phyloP scores from a whole-genome alignment of 768 basidiomycete species.

The Leccinum variicolor region DNA sequence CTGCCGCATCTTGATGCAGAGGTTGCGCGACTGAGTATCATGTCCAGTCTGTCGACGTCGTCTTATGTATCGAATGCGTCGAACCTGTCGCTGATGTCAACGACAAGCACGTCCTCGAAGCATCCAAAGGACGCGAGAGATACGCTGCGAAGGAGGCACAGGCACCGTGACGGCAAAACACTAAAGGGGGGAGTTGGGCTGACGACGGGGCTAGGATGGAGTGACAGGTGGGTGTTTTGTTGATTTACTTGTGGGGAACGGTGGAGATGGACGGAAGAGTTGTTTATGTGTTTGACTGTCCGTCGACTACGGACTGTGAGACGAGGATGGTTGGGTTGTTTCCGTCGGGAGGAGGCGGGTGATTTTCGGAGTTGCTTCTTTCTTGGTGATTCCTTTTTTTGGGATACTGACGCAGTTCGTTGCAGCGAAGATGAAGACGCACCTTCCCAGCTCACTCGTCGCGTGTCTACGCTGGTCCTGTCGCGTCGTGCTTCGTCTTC shows the following conservation, averaged over 20 bases:
- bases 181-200: constrained; percentile 63
- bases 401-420: not conserved
- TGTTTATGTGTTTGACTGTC: constrained; percentile 12
- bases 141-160: constrained; percentile 50
- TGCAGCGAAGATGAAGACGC: constrained; percentile 71
- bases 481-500: constrained; percentile 43
- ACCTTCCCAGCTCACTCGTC: constrained; percentile 61
- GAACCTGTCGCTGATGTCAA: constrained; percentile 23
- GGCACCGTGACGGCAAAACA: constrained; percentile 60
- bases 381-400: constrained; percentile 4
- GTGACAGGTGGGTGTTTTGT: constrained; percentile 52
- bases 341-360: constrained; percentile 6
- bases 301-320: constrained; percentile 1
- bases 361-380: constrained; percentile 11
- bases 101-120: constrained; percentile 23
- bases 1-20: constrained; percentile 33
- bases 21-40: constrained; percentile 24
- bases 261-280: not conserved
- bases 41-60: constrained; percentile 20
- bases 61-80: constrained; percentile 29
- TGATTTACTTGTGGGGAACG: not conserved
- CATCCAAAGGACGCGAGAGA: constrained; percentile 52
- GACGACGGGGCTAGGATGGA: constrained; percentile 74
- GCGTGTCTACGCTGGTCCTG: constrained; percentile 56
- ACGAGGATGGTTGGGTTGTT: not conserved